Base-by-base conservation (phyloP, 306 rosid genomes). In the Amphicarpaea edgeworthii region DNA sequence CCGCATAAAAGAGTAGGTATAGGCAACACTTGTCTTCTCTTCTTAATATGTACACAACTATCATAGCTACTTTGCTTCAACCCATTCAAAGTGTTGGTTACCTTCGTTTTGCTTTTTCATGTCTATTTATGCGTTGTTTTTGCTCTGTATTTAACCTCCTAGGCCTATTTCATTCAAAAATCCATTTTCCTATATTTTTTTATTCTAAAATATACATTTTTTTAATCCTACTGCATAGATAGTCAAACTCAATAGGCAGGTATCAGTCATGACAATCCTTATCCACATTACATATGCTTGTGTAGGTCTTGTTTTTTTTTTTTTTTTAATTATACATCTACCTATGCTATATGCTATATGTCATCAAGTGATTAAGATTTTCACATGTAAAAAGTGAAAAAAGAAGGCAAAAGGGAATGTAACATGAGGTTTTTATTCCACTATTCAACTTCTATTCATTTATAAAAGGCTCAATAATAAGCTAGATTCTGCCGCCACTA, bases 401-500 rank as follows among this genome's bases (percentile, higher is more conserved):
- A 16, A 32, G 19, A 38, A 12, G 42, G 82, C 2, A 46, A 37
- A 55, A 68, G 37, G n/a, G 76, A 37, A 19, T 58, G 21, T 76
- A 42, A 15, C 57, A 7, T 16, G 46, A n/a, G 21, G 30, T 20
- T 76, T 14, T 43, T 19, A 34, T 55, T 68, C 34, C 50, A 59
- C 12, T 47, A 9, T 3, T n/a, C n/a, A n/a, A 43, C 28, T 32
- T 23, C 7, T 24, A 45, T 71, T 42, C 26, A 61, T 26, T 14
- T 17, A 60, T 26, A 38, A 12, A 51, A 16, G 69, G 50, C 26
- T 43, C 38, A 38, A 42, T 30, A 40, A 42, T 63, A 26, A 17
- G 51, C 14, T 64, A 40, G 40, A 34, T 34, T 21, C 20, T 37
- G 82, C 47, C 30, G 41, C 68, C 83, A 38, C 7, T 60, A 77